Evolutionary conservation across 441 rosid species (phyloP).

Genomic region (Rhodomyrtus psidioides): DNA sequence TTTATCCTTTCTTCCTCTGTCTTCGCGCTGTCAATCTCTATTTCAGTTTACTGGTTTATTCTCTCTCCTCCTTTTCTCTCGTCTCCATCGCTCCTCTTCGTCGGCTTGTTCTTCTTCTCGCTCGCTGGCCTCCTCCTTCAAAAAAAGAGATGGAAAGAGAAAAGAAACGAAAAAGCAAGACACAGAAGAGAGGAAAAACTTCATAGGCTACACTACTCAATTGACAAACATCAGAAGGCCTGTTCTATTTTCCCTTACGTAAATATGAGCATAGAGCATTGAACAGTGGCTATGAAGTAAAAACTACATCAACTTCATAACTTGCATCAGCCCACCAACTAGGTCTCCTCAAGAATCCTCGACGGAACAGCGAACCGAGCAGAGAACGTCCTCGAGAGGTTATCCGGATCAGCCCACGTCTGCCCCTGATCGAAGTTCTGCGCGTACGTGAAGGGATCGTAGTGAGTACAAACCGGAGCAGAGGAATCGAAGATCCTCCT

Average conservation of each 20-base stretch:
- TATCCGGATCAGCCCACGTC: slow-evolving; percentile 43
- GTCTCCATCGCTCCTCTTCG: too few relatives aligned
- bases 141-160: too few relatives aligned
- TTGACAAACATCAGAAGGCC: neutral
- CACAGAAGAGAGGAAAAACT: too few relatives aligned
- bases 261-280: neutral
- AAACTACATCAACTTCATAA: neutral
- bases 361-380: slow-evolving; percentile 72
- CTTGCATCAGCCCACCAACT: neutral
- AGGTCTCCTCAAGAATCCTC: slow-evolving; percentile 26
- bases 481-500: slow-evolving; percentile 27
- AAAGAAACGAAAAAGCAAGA: too few relatives aligned
- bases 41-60: too few relatives aligned
- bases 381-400: slow-evolving; percentile 59
- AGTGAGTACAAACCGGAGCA: slow-evolving; percentile 18
- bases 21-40: too few relatives aligned
- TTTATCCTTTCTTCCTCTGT: too few relatives aligned
- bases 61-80: too few relatives aligned
- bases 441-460: slow-evolving; percentile 49
- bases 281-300: neutral
- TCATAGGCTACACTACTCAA: neutral
- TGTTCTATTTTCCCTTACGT: neutral
- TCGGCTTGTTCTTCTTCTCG: too few relatives aligned
- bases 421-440: slow-evolving; percentile 66
- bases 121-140: too few relatives aligned